Evolutionary conservation across 2,329 filamentous ascomycete genomes (phyloP).

Genomic region (Trichoderma polysporum): DNA sequence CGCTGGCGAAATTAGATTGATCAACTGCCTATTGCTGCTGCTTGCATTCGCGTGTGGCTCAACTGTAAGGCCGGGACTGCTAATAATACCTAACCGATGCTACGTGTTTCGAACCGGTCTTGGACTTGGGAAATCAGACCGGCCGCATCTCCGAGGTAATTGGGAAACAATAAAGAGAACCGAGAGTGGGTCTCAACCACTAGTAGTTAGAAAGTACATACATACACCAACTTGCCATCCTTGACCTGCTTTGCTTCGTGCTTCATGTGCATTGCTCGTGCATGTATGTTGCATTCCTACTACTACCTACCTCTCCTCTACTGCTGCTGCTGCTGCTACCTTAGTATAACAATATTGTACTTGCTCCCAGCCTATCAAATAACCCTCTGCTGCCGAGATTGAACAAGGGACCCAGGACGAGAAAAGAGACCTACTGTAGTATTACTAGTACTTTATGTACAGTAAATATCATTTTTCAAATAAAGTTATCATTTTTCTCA

Average conservation of each 20-base stretch:
- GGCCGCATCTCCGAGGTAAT: not conserved
- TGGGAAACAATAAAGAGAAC: not conserved
- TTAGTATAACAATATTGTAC: not conserved
- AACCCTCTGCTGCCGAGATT: not conserved
- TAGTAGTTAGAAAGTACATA: not conserved
- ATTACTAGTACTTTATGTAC: too few relatives aligned
- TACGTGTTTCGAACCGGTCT: conserved; percentile 3
- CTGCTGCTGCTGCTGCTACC: not conserved
- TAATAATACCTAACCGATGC: conserved; percentile 6
- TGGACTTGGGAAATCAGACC: not conserved
- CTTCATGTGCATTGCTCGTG: not conserved
- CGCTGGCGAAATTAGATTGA: not conserved
- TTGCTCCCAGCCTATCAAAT: not conserved
- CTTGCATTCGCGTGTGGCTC: not conserved
- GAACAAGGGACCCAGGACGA: not conserved
- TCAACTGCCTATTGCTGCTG: not conserved
- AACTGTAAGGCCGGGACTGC: not conserved
- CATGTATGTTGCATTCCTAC: not conserved
- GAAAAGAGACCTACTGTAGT: too few relatives aligned
- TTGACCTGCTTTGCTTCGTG: not conserved
- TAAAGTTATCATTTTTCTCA: too few relatives aligned
- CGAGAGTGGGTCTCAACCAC: not conserved
- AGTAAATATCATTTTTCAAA: too few relatives aligned
- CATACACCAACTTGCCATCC: not conserved
- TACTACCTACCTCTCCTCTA: too few relatives aligned